These are phyloP conservation scores for Hericium erinaceus DNA, from an alignment of 768 basidiomycete species.

Conservation along the genomic window DNA sequence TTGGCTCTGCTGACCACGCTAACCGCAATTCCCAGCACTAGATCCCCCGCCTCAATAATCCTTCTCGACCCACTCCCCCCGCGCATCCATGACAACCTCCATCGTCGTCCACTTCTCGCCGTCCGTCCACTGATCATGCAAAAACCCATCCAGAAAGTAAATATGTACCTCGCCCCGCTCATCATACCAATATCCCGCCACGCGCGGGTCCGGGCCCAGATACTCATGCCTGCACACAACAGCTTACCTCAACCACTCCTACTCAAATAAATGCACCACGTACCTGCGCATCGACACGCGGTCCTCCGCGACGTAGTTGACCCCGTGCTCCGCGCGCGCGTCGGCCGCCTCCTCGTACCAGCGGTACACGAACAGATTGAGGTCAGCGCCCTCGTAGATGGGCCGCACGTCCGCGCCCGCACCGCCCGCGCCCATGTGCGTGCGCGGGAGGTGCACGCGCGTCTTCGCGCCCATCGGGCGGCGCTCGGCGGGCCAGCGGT, in stretches of 20 bases:
- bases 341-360: constrained; percentile 20
- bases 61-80: constrained; percentile 31
- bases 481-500: constrained; percentile 32
- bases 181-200: constrained; percentile 33
- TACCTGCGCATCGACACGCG: constrained; percentile 24
- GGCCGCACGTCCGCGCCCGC: constrained; percentile 25
- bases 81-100: constrained; percentile 24
- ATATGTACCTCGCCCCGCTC: constrained; percentile 30
- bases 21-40: no score
- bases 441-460: constrained; percentile 30
- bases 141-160: constrained; percentile 35
- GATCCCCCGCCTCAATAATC: neutral
- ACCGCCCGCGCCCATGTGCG: constrained; percentile 24
- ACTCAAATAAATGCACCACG: neutral
- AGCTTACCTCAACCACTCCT: neutral
- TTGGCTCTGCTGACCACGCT: no score
- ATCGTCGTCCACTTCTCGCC: constrained; percentile 30
- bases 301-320: constrained; percentile 29
- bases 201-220: constrained; percentile 34
- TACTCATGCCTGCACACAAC: constrained; percentile 29
- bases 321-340: constrained; percentile 3
- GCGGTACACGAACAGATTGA: constrained; percentile 30
- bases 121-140: constrained; percentile 35
- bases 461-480: constrained; percentile 21
- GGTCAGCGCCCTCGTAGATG: constrained; percentile 24